Base-by-base conservation (phyloP, 805 yeast genomes). In the Kodamaea hsintzibuensis region DNA sequence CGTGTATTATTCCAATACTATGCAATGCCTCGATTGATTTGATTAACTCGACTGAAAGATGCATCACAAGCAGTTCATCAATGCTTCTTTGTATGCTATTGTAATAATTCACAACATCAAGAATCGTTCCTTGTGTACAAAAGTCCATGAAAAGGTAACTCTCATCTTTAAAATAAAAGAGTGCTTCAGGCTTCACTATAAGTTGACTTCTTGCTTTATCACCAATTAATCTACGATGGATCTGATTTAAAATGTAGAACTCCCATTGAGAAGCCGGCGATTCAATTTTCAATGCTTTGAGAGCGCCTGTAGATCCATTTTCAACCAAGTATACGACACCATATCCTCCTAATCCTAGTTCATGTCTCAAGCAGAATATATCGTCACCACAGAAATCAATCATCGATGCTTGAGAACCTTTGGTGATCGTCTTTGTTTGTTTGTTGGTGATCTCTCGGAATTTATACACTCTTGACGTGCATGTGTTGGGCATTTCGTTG, bases 301-400 rank as follows among this genome's bases (percentile, higher is more conserved):
- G 62, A 0, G 69, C 64, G 1, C 89, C 90, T 7, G 69, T 66
- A 56, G 82, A 78, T 5, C 55, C 61, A 3, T 76, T 69, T 64
- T 88, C 92, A 1, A 88, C 85, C 18, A 90, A 71, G 64, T 83
- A 90, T 0, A 90, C 96, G 1, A 82, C 77, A 0, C 92, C 96
- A 70, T 76, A 86, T 0, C 92, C 95, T n/a, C 96, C 96, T 61
- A 80, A 81, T 0, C 97, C 97, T 10, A 91, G 69, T 61, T 83
- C 82, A 47, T 74, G 71, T 25, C 79, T 74, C 52, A 86, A 66
- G 55, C 82, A 81, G 57, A 67, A 80, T 3, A 78, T 69, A 40
- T 75, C 79, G 25, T 72, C 74, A 6, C 75, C 79, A 39, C 74
- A 71, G 30, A 66, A 74, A 52, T 80, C 79, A 12, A 82, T 58